These are phyloP conservation scores for Alternaria rosae DNA, from an alignment of 2,329 filamentous ascomycete genomes.

Conservation along the genomic window DNA sequence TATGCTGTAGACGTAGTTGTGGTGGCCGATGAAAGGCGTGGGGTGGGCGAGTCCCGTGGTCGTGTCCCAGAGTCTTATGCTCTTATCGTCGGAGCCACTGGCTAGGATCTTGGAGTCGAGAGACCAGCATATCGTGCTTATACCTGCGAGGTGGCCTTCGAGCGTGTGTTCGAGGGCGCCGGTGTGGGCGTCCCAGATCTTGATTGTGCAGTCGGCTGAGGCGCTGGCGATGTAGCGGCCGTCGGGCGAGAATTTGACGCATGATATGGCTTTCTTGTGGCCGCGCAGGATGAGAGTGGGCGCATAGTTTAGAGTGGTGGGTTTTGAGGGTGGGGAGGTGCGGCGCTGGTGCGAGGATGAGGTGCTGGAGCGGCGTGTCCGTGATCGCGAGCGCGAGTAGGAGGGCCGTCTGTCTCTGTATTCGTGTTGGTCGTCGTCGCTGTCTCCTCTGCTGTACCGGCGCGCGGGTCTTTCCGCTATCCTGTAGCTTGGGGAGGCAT, in stretches of 20 bases:
- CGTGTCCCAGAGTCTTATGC: slow-evolving; percentile 89
- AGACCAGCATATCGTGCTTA: slow-evolving; percentile 93
- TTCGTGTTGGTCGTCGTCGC: slow-evolving; percentile 40
- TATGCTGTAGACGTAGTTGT: slow-evolving; percentile 94
- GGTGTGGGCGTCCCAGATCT: slow-evolving; percentile 84
- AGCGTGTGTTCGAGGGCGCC: slow-evolving; percentile 86
- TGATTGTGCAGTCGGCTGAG: slow-evolving; percentile 85
- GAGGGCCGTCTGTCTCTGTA: slow-evolving; percentile 33
- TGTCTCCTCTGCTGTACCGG: slow-evolving; percentile 44
- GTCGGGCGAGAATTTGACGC: slow-evolving; percentile 90
- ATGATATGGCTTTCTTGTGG: slow-evolving; percentile 79
- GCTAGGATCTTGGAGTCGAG: slow-evolving; percentile 88
- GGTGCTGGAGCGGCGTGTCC: slow-evolving; percentile 23
- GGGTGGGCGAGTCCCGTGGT: slow-evolving; percentile 66
- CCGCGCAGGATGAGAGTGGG: slow-evolving; percentile 76
- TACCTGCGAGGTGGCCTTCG: slow-evolving; percentile 89
- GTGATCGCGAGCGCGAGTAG: slow-evolving; percentile 27
- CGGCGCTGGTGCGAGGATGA: slow-evolving; percentile 28
- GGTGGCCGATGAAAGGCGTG: slow-evolving; percentile 78
- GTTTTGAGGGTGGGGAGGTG: slow-evolving; percentile 56
- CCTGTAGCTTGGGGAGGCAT: slow-evolving; percentile 37
- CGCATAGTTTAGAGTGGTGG: slow-evolving; percentile 70
- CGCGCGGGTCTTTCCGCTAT: slow-evolving; percentile 46
- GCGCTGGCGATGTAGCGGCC: slow-evolving; percentile 88
- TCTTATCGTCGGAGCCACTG: slow-evolving; percentile 94